Percentiles rank a stretch among this genome's conserved stretches.
Conservation (phyloP, 768 basidiomycete species). For the Mycena vulgaris region DNA sequence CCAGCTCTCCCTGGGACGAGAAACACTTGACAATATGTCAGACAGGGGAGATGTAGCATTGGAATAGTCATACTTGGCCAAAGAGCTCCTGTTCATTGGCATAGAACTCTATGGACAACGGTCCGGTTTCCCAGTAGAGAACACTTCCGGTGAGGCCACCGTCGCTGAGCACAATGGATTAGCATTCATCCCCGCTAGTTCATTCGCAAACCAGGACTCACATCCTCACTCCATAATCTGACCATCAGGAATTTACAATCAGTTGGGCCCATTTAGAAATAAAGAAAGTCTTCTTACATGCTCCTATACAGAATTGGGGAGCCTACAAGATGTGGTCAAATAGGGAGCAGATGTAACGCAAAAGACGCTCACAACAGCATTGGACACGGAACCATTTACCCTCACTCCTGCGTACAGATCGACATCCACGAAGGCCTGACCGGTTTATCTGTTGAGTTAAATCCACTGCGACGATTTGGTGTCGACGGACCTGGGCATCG, state of each 20-base stretch:
- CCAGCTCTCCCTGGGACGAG: not conserved
- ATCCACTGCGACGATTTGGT: not conserved
- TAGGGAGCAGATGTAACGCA: not conserved
- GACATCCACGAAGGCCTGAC: constrained; percentile 35
- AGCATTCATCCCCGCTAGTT: no score
- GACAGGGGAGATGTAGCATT: no score
- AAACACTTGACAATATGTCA: constrained; percentile 19
- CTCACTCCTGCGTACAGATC: constrained; percentile 40
- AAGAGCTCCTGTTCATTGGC: constrained; percentile 1
- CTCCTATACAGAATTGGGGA: constrained; percentile 9
- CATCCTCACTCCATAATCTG: constrained; percentile 19
- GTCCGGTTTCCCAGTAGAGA: constrained; percentile 33
- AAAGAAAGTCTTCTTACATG: not conserved
- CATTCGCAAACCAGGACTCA: not conserved
- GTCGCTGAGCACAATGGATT: constrained; percentile 18
- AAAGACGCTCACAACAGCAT: constrained; percentile 5
- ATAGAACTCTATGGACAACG: constrained; percentile 12
- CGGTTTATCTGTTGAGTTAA: not conserved
- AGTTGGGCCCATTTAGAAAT: not conserved
- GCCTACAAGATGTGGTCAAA: not conserved
- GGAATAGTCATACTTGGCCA: constrained; percentile 10
- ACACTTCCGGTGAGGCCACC: constrained; percentile 40
- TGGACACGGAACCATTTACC: constrained; percentile 40
- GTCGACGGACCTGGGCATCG: constrained; percentile 36
- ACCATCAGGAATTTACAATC: not conserved